These are phyloP conservation scores for Yarrowia deformans DNA, from an alignment of 805 yeast species.

Conservation along the genomic window DNA sequence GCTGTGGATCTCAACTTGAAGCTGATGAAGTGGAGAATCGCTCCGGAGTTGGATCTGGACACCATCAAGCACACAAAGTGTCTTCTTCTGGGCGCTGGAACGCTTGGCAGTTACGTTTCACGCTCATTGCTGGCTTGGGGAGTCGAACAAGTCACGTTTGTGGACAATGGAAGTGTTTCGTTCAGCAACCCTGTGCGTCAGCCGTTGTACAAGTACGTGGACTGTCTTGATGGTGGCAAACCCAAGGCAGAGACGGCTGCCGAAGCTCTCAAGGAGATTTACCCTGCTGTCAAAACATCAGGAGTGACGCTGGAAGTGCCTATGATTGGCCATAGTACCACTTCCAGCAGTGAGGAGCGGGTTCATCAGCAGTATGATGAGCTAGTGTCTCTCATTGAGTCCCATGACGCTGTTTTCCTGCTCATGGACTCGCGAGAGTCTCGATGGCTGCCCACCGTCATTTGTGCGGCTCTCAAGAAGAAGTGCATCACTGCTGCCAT, in stretches of 20 bases:
- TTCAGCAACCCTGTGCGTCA: slow-evolving; percentile 96
- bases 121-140: slow-evolving; percentile 95
- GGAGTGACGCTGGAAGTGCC: slow-evolving; percentile 83
- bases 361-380: slow-evolving; percentile 61
- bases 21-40: slow-evolving; percentile 96
- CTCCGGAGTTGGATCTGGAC: slow-evolving; percentile 80
- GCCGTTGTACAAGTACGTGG: slow-evolving; percentile 82
- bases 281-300: slow-evolving; percentile 72
- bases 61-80: slow-evolving; percentile 66
- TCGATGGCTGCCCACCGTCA: slow-evolving; percentile 94
- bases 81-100: slow-evolving; percentile 92
- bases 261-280: slow-evolving; percentile 68
- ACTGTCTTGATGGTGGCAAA: slow-evolving; percentile 76
- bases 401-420: slow-evolving; percentile 79
- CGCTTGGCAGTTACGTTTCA: slow-evolving; percentile 90
- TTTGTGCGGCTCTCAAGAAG: slow-evolving; percentile 72
- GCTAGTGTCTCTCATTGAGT: slow-evolving; percentile 61
- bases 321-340: slow-evolving; percentile 92
- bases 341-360: slow-evolving; percentile 55
- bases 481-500: slow-evolving; percentile 89
- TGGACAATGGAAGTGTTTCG: slow-evolving; percentile 88
- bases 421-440: slow-evolving; percentile 95
- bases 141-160: slow-evolving; percentile 80
- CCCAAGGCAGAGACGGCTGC: slow-evolving; percentile 86
- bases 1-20: slow-evolving; percentile 90